phyloP scores from a whole-genome alignment of 352 stramenopile species.

The Phytophthora parvispora region DNA sequence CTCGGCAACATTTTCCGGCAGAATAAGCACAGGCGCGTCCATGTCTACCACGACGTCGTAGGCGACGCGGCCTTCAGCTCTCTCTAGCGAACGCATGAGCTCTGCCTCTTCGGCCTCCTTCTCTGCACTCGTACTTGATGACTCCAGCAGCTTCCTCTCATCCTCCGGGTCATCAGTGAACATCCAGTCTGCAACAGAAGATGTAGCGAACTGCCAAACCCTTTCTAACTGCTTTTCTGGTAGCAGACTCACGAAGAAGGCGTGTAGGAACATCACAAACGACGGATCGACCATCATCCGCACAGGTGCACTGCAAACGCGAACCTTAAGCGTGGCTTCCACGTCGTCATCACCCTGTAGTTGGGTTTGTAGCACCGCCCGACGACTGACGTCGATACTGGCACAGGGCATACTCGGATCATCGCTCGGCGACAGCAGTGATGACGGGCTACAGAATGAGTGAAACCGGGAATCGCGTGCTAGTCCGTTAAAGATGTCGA shows the following conservation, averaged over 20 bases:
- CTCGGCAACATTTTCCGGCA: slow-evolving; percentile 64
- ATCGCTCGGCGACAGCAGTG: background rate
- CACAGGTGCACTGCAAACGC: slow-evolving; percentile 68
- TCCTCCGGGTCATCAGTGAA: slow-evolving; percentile 65
- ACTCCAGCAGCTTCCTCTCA: slow-evolving; percentile 21
- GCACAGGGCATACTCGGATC: slow-evolving; percentile 47
- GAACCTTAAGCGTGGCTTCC: slow-evolving; percentile 44
- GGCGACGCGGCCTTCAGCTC: slow-evolving; percentile 27
- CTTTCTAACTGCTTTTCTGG: slow-evolving; percentile 77
- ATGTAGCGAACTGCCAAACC: slow-evolving; percentile 86
- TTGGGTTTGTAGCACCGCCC: slow-evolving; percentile 27
- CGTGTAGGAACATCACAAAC: slow-evolving; percentile 74
- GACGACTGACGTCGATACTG: slow-evolving; percentile 53
- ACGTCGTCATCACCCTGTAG: slow-evolving; percentile 16
- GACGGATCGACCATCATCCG: slow-evolving; percentile 77
- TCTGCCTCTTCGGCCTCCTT: slow-evolving; percentile 55
- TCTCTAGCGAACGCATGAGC: slow-evolving; percentile 49
- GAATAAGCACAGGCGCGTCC: slow-evolving; percentile 77
- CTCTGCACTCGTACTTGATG: slow-evolving; percentile 12
- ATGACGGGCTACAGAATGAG: slow-evolving; percentile 71
- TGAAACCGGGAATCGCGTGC: slow-evolving; percentile 56
- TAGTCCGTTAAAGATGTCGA: slow-evolving; percentile 72
- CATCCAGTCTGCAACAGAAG: slow-evolving; percentile 85
- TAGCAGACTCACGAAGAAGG: slow-evolving; percentile 78
- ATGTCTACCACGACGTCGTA: slow-evolving; percentile 84